A percentile compares a stretch with the other conserved stretches of the same genome.
Conservation (phyloP, 192 early-diverging fungal genomes). For the Thoreauomyces humboldtii region DNA sequence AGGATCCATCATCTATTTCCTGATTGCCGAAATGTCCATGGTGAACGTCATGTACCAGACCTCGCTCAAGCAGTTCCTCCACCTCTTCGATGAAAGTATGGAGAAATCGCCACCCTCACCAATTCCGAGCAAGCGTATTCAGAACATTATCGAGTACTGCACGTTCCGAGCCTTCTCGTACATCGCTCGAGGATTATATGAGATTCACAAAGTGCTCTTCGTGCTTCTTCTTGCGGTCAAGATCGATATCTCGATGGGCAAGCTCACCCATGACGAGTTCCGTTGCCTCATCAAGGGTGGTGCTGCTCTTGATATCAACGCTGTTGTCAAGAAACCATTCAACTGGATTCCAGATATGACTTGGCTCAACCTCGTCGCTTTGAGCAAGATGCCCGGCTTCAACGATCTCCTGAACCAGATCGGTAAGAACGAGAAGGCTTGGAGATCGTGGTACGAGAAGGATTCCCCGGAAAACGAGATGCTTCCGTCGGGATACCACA, state of each 20-base stretch:
- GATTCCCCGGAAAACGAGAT: slow-evolving; percentile 64
- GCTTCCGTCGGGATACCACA: slow-evolving; percentile 59
- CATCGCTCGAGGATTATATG: slow-evolving; percentile 59
- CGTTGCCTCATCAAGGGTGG: slow-evolving; percentile 65
- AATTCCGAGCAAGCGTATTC: slow-evolving; percentile 63
- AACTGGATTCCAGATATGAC: slow-evolving; percentile 70
- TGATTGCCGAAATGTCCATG: slow-evolving; percentile 70
- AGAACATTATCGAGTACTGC: slow-evolving; percentile 67
- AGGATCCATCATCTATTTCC: slow-evolving; percentile 63
- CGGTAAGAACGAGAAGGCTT: slow-evolving; percentile 67
- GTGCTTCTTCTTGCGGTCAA: slow-evolving; percentile 60
- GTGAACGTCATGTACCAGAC: slow-evolving; percentile 69
- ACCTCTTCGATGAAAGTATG: slow-evolving; percentile 68
- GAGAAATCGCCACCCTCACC: slow-evolving; percentile 61
- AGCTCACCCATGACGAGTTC: slow-evolving; percentile 60
- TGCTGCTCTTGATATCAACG: slow-evolving; percentile 64
- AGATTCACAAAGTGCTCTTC: slow-evolving; percentile 63
- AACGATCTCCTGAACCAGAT: slow-evolving; percentile 64
- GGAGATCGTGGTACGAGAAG: slow-evolving; percentile 63
- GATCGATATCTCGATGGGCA: slow-evolving; percentile 56
- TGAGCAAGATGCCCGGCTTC: slow-evolving; percentile 64
- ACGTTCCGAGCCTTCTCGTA: slow-evolving; percentile 61
- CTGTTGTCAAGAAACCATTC: slow-evolving; percentile 65
- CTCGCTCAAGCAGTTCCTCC: slow-evolving; percentile 63
- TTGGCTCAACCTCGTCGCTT: slow-evolving; percentile 61